Base-by-base conservation (phyloP, 352 stramenopile genomes). In the Phytopythium helicoides region DNA sequence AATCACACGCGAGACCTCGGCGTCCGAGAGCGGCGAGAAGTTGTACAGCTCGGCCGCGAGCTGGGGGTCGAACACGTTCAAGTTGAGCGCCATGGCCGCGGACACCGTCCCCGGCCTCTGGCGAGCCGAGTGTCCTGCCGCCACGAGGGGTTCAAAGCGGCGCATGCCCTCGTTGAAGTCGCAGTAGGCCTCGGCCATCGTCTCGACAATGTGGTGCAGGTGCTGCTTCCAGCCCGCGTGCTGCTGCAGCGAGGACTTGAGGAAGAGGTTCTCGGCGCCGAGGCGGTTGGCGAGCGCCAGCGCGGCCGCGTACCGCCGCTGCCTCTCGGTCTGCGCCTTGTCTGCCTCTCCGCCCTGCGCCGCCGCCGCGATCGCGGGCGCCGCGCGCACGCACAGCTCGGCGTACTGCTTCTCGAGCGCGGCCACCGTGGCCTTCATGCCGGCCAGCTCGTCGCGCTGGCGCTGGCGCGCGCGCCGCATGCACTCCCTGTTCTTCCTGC, bases 31-130 rank as follows among this genome's bases (percentile, higher is more conserved):
- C 5, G 53, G 26, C 14, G 54, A 52, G 46, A 73, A 81, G 19
- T 68, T 59, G 19, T 71, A 81, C 25, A 76, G 49, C 34, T 61
- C 55, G 16, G 52, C 44, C n/a, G 70, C 60, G 34, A 71, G 58
- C 3, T 11, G 1, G 2, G 16, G 28, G 18, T 38, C 45, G 25
- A 51, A 23, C 25, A 25, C n/a, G 44, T 49, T 28, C 8, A 37
- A 16, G 15, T 49, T 38, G 18, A 49, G 25, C 44, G 28, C 26
- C 44, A 38, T 38, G 3, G 25, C 23, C 4, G 15, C 15, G 4
- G 22, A 18, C 40, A 16, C 11, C 2, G 19, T 16, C 19, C 22
- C 40, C 3, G 10, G 10, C 19, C 12, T 16, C 39, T 28, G 39
- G n/a, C 19, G n/a, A 10, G 39, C 18, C 35, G 35, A 40, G 36